phyloP scores from a whole-genome alignment of 2,329 filamentous ascomycete genomes.

The Diaporthe sp. region DNA sequence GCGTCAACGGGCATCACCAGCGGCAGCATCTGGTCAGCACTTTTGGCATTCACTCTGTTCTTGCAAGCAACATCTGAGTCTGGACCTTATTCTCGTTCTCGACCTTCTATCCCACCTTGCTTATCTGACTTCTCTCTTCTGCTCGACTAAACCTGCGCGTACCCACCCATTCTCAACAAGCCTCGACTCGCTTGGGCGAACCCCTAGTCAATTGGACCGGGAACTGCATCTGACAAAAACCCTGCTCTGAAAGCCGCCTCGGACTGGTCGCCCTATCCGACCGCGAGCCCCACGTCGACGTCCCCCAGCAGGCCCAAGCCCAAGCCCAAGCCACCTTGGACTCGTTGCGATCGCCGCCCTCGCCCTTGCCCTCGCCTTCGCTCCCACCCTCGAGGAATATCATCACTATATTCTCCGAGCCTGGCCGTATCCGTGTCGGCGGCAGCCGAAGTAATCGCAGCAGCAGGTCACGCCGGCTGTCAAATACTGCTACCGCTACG shows the following conservation, averaged over 20 bases:
- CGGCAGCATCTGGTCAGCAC: background rate
- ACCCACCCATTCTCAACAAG: background rate
- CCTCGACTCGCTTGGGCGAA: background rate
- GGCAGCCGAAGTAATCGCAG: background rate
- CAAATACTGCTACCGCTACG: background rate
- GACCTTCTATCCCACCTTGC: background rate
- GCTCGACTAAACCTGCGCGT: background rate
- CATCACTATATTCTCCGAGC: conserved; percentile 27
- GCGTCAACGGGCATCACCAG: background rate
- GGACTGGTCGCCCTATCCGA: conserved; percentile 20
- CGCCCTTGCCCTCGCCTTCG: conserved; percentile 1
- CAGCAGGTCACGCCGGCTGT: background rate
- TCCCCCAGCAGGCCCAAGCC: conserved; percentile 5
- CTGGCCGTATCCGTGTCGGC: background rate
- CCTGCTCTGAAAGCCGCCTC: conserved; percentile 9
- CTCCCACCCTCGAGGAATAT: background rate
- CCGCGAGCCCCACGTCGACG: conserved; percentile 11
- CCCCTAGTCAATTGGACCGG: conserved; percentile 12
- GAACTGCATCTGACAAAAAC: conserved; percentile 15
- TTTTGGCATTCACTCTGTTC: background rate
- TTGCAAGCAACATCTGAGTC: background rate
- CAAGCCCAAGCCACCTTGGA: conserved; percentile 17
- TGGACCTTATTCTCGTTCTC: background rate
- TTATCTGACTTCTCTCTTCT: background rate
- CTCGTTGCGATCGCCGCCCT: conserved; percentile 31